phyloP scores from a whole-genome alignment of 164 flowering plant genomes.

The Piper longum region DNA sequence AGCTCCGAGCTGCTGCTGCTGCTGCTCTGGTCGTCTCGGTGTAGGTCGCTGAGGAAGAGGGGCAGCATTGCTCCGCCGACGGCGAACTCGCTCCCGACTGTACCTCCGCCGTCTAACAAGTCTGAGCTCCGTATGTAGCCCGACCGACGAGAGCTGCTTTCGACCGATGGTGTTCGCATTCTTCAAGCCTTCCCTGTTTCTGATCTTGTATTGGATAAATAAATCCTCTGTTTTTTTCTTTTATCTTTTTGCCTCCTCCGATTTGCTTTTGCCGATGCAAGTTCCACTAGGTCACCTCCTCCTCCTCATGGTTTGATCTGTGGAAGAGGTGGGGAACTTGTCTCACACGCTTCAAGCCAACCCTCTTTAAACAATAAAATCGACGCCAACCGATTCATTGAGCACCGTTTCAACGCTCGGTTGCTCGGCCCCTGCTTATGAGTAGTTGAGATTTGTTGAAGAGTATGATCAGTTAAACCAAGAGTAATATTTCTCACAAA shows the following conservation, averaged over 20 bases:
- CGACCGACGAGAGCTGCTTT: conserved; percentile 13
- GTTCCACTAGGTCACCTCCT: background rate
- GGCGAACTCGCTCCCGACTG: conserved; percentile 12
- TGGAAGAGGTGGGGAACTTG: conserved; percentile 1
- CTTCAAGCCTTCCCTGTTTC: background rate
- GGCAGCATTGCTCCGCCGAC: conserved; percentile 86
- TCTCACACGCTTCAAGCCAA: conserved; percentile 7
- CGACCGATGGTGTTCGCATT: conserved; percentile 14
- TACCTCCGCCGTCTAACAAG: conserved; percentile 6
- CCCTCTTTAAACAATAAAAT: conserved; percentile 4
- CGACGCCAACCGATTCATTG: conserved; percentile 5
- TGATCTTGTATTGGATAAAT: background rate
- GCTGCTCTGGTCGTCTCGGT: conserved; percentile 8
- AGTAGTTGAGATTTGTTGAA: conserved; percentile 15
- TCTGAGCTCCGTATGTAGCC: conserved; percentile 10
- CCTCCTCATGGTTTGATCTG: background rate
- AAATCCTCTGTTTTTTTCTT: background rate
- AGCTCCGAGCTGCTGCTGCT: conserved; percentile 15
- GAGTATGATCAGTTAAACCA: conserved; percentile 1
- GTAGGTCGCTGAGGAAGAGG: conserved; percentile 51
- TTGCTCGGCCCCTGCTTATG: background rate
- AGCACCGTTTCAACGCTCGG: conserved; percentile 14
- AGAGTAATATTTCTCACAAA: background rate
- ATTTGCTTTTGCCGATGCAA: background rate
- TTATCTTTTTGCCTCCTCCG: background rate